Evolutionary conservation across 192 early-diverging fungal genomes (phyloP), one percentile per base, ranked within the genome.

Genomic region (Lunasporangiospora selenospora): DNA sequence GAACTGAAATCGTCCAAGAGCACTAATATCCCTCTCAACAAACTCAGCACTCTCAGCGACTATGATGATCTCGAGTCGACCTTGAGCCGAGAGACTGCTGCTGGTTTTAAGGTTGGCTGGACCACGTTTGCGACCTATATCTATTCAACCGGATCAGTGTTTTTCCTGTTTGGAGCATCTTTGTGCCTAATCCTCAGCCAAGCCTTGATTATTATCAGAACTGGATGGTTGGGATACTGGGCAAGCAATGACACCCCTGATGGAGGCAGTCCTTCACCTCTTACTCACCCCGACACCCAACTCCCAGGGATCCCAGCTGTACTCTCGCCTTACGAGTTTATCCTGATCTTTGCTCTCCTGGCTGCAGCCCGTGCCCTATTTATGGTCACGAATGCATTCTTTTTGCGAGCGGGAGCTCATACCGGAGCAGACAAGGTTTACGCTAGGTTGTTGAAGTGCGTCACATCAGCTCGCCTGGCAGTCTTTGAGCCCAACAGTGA

Each of bases 21-120:
- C 40, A 57, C 53, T 4, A 73, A 63, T 24, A 16, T 73, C 19
- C 69, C 69, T 16, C 41, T 73, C 24, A 73, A 73, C 37, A 73
- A 63, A 34, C 62, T 73, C 53, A 73, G 69, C 26, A 73, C 34
- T 19, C 32, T 73, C 12, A 73, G 44, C 23, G 69, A 73, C 24
- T 62, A 58, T 63, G 69, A 73, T 26, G 69, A 73, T 58, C 54
- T 73, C 41, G 69, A 73, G 27, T 73, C 69, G 16, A 73, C 69
- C 3, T 21, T 73, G 48, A 73, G 69, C 34, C 53, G 69, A 26
- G 69, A 73, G 29, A 73, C 69, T 53, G 69, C 69, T 3, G 69
- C 69, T 5, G 61, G 69, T 13, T 58, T 73, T 29, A 63, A 51
- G 26, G 54, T 73, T 30, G 69, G 69, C 2, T 73, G 69, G 69